phyloP scores from a whole-genome alignment of 805 yeast genomes.

The Sugiyamaella chiloensis region DNA sequence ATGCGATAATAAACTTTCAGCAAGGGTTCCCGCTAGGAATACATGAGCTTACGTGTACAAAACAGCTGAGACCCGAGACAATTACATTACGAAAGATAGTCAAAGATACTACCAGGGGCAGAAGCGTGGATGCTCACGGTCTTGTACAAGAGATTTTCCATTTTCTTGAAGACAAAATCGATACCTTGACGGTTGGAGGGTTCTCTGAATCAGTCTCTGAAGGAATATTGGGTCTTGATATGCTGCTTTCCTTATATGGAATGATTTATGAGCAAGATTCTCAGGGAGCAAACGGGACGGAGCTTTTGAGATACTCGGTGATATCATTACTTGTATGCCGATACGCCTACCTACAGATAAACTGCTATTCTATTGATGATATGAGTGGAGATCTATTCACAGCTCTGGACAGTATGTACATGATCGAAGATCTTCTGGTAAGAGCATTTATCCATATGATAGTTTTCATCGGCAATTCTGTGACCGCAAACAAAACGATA shows the following conservation, averaged over 20 bases:
- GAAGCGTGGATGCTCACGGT: background rate
- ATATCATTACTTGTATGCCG: background rate
- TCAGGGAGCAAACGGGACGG: background rate
- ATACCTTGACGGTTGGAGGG: background rate
- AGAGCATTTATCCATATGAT: background rate
- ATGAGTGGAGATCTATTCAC: background rate
- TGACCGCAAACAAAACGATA: background rate
- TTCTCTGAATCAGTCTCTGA: background rate
- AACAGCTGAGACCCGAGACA: background rate
- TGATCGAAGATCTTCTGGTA: background rate
- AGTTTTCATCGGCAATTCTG: background rate
- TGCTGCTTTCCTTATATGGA: background rate
- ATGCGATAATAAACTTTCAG: background rate
- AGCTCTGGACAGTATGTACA: background rate
- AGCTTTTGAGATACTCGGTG: background rate
- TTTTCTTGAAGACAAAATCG: background rate
- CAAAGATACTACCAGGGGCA: background rate
- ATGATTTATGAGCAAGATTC: background rate
- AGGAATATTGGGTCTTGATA: background rate
- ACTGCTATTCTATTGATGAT: background rate
- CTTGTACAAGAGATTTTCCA: background rate
- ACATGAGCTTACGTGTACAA: background rate
- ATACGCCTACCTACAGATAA: background rate
- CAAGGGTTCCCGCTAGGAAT: background rate
- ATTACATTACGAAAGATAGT: background rate